Percentiles rank a stretch among this genome's conserved stretches.
Conservation (phyloP, 2,329 filamentous ascomycete genomes). For the Aspergillus ochraceus region DNA sequence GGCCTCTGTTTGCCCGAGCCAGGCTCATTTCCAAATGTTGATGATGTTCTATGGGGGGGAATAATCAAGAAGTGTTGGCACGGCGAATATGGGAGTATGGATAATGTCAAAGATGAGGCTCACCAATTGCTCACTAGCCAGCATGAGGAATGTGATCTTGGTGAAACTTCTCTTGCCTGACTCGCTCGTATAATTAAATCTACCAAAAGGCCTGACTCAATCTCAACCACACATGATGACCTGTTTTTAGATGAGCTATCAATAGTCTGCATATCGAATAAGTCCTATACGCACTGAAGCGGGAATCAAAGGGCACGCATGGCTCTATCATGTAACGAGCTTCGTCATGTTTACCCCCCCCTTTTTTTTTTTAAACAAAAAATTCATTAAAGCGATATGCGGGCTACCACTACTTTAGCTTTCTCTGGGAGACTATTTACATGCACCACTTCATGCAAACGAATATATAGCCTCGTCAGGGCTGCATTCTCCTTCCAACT, state of each 20-base stretch:
- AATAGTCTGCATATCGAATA: not conserved
- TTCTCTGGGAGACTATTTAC: no score
- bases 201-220: not conserved
- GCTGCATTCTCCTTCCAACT: slow-evolving; percentile 4
- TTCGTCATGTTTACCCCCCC: no score
- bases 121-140: not conserved
- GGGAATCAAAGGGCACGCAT: not conserved
- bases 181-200: not conserved
- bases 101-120: not conserved
- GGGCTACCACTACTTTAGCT: no score
- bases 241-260: not conserved
- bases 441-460: no score
- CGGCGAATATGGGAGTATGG: not conserved
- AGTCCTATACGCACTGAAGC: not conserved
- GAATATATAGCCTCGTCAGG: no score
- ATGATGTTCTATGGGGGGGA: slow-evolving; percentile 8
- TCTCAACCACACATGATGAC: not conserved
- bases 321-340: not conserved
- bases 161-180: not conserved
- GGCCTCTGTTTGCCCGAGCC: slow-evolving; percentile 7
- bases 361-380: no score
- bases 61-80: slow-evolving; percentile 11
- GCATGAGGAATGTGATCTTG: not conserved
- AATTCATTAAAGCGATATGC: no score
- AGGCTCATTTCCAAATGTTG: slow-evolving; percentile 7